phyloP scores from a whole-genome alignment of 345 rosid genomes.

The Euphorbia peplus region DNA sequence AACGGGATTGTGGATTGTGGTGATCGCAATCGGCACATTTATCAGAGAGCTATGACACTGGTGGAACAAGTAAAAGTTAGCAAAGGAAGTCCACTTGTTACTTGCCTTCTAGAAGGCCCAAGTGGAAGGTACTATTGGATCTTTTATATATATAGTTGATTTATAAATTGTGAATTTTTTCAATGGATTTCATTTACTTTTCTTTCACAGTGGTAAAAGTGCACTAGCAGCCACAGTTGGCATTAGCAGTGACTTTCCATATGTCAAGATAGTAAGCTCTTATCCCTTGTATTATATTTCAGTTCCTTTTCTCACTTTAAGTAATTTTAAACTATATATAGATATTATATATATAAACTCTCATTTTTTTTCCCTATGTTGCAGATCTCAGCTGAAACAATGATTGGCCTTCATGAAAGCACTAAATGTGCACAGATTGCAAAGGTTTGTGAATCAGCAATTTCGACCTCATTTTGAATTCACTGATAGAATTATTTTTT shows the following conservation, averaged over 20 bases:
- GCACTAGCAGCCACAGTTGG: slow-evolving; percentile 97
- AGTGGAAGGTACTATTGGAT: slow-evolving; percentile 69
- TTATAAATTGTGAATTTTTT: slow-evolving; percentile 4
- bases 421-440: slow-evolving; percentile 89
- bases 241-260: slow-evolving; percentile 91
- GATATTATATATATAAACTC: neutral
- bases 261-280: slow-evolving; percentile 88
- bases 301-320: neutral
- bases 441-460: slow-evolving; percentile 52
- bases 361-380: slow-evolving; percentile 15
- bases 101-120: slow-evolving; percentile 93
- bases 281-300: neutral
- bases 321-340: no score
- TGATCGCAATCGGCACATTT: slow-evolving; percentile 66
- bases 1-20: slow-evolving; percentile 96
- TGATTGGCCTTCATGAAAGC: slow-evolving; percentile 97
- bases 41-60: slow-evolving; percentile 79
- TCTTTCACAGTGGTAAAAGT: slow-evolving; percentile 82
- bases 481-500: neutral
- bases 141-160: neutral
- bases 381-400: slow-evolving; percentile 89
- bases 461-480: neutral
- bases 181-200: neutral
- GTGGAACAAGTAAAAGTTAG: slow-evolving; percentile 99
- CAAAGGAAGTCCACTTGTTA: slow-evolving; percentile 87